phyloP scores from a whole-genome alignment of 2,329 filamentous ascomycete genomes.

The Cladosporium austrohemisphaericum region DNA sequence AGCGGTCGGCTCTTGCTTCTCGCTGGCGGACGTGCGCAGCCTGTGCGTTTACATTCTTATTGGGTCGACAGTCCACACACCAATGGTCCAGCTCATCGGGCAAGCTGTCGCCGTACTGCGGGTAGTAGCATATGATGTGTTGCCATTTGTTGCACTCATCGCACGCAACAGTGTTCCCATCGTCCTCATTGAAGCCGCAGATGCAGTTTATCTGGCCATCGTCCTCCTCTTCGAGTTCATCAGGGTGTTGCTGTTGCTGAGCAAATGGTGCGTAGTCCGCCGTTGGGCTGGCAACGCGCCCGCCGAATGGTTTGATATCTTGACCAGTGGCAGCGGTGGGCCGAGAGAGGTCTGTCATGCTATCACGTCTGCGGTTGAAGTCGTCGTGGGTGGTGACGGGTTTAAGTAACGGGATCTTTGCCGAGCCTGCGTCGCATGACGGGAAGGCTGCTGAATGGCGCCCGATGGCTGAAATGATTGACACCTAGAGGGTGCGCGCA shows the following conservation, averaged over 20 bases:
- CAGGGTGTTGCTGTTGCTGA: constrained; percentile 1
- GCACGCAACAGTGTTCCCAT: constrained; percentile 96
- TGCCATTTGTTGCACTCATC: constrained; percentile 97
- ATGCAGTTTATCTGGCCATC: constrained; percentile 98
- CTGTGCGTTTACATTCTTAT: constrained; percentile 64
- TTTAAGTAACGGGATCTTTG: constrained; percentile 30
- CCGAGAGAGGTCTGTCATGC: constrained; percentile 36
- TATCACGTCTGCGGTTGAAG: constrained; percentile 31
- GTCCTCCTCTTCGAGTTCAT: constrained; percentile 52
- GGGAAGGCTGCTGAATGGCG: constrained; percentile 20
- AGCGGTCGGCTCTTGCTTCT: constrained; percentile 26
- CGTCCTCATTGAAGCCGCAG: constrained; percentile 87
- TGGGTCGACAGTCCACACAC: constrained; percentile 81
- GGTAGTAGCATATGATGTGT: constrained; percentile 96
- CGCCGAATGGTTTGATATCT: constrained; percentile 19
- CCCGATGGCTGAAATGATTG: constrained; percentile 14
- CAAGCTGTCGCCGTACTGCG: constrained; percentile 61
- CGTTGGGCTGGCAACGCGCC: constrained; percentile 6
- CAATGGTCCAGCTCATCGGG: constrained; percentile 66
- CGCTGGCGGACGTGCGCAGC: constrained; percentile 57
- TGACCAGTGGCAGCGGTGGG: constrained; percentile 33
- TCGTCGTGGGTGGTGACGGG: constrained; percentile 22
- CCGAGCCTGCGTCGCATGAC: constrained; percentile 36
- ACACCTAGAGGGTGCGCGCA: constrained; percentile 12
- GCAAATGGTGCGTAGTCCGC: constrained; percentile 1